These are phyloP conservation scores for Didymosphaeria variabile DNA, from an alignment of 2,329 filamentous ascomycete species.

Conservation along the genomic window DNA sequence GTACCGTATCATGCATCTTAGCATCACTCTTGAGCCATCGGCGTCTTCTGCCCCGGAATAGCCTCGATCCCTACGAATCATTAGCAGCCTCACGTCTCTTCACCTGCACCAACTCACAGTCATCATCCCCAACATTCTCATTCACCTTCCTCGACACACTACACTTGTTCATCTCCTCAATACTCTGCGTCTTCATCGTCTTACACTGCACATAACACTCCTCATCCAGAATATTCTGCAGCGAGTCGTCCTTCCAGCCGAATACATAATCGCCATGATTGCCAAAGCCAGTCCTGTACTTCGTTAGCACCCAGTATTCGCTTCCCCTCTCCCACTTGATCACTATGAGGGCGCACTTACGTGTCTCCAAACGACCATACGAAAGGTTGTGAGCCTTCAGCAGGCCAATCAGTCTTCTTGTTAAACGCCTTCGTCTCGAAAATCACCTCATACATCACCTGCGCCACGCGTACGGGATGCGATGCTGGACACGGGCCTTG, in stretches of 20 bases:
- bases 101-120: slow-evolving; percentile 19
- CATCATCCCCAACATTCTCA: slow-evolving; percentile 56
- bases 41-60: slow-evolving; percentile 3
- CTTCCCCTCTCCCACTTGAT: too few species aligned
- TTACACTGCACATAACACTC: slow-evolving; percentile 49
- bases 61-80: neutral
- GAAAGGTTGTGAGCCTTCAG: slow-evolving; percentile 44
- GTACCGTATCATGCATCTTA: too few species aligned
- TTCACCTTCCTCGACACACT: slow-evolving; percentile 56
- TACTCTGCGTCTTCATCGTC: slow-evolving; percentile 56
- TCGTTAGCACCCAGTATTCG: neutral
- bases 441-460: slow-evolving; percentile 40
- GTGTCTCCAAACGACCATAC: slow-evolving; percentile 48
- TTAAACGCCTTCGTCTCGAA: slow-evolving; percentile 50
- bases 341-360: slow-evolving; percentile 31
- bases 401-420: slow-evolving; percentile 30
- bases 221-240: slow-evolving; percentile 55
- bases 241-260: slow-evolving; percentile 60
- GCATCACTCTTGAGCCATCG: neutral
- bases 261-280: slow-evolving; percentile 64
- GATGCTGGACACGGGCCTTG: slow-evolving; percentile 60
- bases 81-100: neutral
- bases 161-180: slow-evolving; percentile 59
- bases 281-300: slow-evolving; percentile 53
- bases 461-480: slow-evolving; percentile 53